Evolutionary conservation across 768 basidiomycete genomes (phyloP).

Genomic region (Suillus variegatus): DNA sequence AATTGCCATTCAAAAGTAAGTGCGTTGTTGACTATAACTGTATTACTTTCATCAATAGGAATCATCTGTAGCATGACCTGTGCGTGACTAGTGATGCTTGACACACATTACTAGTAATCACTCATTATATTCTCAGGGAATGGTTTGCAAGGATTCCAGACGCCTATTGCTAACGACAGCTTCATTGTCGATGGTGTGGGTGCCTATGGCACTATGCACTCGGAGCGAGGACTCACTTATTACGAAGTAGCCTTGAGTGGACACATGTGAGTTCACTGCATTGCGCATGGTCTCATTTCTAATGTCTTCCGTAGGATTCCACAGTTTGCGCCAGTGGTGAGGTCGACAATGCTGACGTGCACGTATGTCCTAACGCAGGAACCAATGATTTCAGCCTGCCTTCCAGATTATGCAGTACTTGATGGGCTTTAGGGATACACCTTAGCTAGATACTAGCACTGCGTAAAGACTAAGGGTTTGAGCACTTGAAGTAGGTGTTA

Average conservation of each 20-base stretch:
- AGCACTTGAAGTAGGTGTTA: no score
- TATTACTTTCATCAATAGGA: neutral
- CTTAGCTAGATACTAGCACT: constrained; percentile 27
- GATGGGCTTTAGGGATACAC: constrained; percentile 55
- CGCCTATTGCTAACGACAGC: constrained; percentile 61
- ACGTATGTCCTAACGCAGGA: neutral
- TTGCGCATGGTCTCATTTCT: neutral
- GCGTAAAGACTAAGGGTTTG: no score
- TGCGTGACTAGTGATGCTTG: neutral
- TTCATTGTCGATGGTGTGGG: constrained; percentile 77
- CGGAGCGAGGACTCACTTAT: constrained; percentile 68
- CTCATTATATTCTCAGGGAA: constrained; percentile 8
- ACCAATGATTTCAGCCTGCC: constrained; percentile 42
- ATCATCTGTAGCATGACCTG: neutral
- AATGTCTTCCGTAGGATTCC: constrained; percentile 37
- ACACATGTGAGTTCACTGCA: constrained; percentile 50
- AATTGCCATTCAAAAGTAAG: constrained; percentile 28
- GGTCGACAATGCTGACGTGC: constrained; percentile 27
- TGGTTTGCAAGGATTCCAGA: constrained; percentile 67
- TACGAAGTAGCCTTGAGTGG: constrained; percentile 68
- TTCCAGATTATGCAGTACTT: constrained; percentile 66
- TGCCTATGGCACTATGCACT: constrained; percentile 62
- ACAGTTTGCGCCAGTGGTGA: constrained; percentile 62
- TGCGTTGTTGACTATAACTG: neutral
- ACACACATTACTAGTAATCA: neutral